Evolutionary conservation across 208 protist species (phyloP), one percentile per base, ranked within the genome.

Genomic region (Acanthamoeba lenticulata): DNA sequence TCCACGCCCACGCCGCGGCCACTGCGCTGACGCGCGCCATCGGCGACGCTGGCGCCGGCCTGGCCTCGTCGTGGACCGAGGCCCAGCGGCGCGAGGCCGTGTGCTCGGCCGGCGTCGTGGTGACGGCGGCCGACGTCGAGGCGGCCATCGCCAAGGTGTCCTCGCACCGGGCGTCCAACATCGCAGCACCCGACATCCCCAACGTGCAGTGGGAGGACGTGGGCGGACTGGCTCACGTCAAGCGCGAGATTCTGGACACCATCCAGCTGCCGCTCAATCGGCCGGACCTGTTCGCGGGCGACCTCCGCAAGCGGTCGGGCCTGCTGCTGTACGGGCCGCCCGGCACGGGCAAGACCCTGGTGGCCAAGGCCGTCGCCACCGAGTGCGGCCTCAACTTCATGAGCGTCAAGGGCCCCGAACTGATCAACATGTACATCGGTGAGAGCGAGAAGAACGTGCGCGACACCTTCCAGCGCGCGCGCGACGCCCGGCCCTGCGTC

Each of bases 241-340:
- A 99, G 96, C 97, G 98, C 94, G 97, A 98, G 52, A 97, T 99
- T 42, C 97, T 98, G 94, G 98, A 99, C 95, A 99, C 98, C 34
- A 97, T 99, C 49, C 97, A 99, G 65, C 96, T 99, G 34, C 98
- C 98, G n/a, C 98, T 99, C 90, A 96, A 98, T 88, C 97, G 99
- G 85, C 98, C 98, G 29, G 95, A 98, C 81, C 93, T 99, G 29
- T 99, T 99, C 96, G 95, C 97, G 0, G 62, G 52, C 24, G 95
- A 90, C 67, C 90, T 97, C 1, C 45, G 81, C 27, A 85, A 94
- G 36, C 47, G 93, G 32, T 95, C 90, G 3, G 94, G 94, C 86
- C 49, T 95, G 21, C 72, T 94, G 15, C 60, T 94, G 38, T 90
- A 79, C 44, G 69, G 85, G 6, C 94, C 89, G 0, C 89, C 89